phyloP scores from a whole-genome alignment of 1,284 basidiomycete genomes.

The Naganishia albida region DNA sequence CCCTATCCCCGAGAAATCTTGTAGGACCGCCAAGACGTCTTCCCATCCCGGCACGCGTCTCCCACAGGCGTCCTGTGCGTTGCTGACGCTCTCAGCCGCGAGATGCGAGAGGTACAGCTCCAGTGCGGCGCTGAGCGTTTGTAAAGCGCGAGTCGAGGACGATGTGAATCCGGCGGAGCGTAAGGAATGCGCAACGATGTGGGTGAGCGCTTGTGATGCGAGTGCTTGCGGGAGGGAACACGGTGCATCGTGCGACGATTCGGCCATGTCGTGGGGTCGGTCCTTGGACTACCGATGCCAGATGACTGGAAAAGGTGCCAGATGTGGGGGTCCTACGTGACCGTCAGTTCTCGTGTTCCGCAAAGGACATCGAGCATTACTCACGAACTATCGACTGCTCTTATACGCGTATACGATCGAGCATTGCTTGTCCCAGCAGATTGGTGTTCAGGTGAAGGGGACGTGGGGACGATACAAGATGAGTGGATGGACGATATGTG shows the following conservation, averaged over 20 bases:
- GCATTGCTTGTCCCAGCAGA: too few relatives aligned
- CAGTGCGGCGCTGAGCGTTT: constrained; percentile 17
- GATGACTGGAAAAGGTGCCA: too few relatives aligned
- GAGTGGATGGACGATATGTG: too few relatives aligned
- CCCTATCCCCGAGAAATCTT: constrained; percentile 17
- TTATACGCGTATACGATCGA: too few relatives aligned
- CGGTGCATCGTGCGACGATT: neutral
- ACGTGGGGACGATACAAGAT: too few relatives aligned
- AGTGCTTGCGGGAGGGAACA: constrained; percentile 16
- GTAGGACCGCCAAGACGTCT: constrained; percentile 20
- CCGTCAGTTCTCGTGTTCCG: too few relatives aligned
- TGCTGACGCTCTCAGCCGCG: neutral
- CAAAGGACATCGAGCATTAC: too few relatives aligned
- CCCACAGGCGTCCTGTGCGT: constrained; percentile 27
- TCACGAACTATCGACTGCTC: too few relatives aligned
- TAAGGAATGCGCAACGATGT: constrained; percentile 20
- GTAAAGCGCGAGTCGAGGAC: constrained; percentile 8
- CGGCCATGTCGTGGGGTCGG: neutral
- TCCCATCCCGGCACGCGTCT: constrained; percentile 15
- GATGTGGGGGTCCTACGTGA: too few relatives aligned
- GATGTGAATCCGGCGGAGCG: constrained; percentile 26
- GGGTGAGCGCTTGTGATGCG: constrained; percentile 21
- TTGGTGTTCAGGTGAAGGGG: too few relatives aligned
- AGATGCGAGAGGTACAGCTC: constrained; percentile 14
- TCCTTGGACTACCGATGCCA: too few relatives aligned